These are phyloP conservation scores for Sporopachydermia cereana DNA, from an alignment of 1,139 yeast species.

Conservation along the genomic window DNA sequence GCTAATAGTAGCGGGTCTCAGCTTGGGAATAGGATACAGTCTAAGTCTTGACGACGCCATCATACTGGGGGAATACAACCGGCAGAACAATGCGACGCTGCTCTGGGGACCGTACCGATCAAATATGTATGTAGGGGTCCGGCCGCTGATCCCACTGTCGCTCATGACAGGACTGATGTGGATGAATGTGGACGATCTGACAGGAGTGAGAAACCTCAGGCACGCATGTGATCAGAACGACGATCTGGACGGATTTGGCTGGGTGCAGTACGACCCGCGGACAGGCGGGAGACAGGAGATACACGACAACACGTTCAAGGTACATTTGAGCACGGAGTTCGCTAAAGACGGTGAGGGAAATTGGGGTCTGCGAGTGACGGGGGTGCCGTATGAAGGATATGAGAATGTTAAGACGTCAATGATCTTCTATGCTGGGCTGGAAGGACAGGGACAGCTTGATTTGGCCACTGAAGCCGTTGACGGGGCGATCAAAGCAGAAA, in stretches of 20 bases:
- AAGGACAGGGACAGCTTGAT: constrained; percentile 34
- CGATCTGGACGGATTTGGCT: constrained; percentile 64
- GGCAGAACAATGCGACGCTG: constrained; percentile 32
- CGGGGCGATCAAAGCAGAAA: constrained; percentile 19
- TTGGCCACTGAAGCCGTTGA: constrained; percentile 18
- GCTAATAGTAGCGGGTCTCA: no score
- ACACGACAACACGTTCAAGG: constrained; percentile 50
- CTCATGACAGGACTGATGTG: constrained; percentile 79
- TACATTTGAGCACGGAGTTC: constrained; percentile 59
- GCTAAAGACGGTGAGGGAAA: constrained; percentile 58
- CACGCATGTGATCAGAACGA: constrained; percentile 75
- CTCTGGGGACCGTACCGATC: constrained; percentile 94
- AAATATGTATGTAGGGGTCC: constrained; percentile 71
- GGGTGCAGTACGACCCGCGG: constrained; percentile 83
- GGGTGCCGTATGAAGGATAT: constrained; percentile 43
- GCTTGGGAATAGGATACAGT: no score
- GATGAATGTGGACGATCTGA: constrained; percentile 57
- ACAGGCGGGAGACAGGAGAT: constrained; percentile 75
- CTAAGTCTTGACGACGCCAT: constrained; percentile 8
- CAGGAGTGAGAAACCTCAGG: constrained; percentile 51
- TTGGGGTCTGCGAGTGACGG: constrained; percentile 67
- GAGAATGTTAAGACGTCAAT: constrained; percentile 46
- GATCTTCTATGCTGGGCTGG: constrained; percentile 69
- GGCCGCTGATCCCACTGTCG: constrained; percentile 73
- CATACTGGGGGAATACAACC: constrained; percentile 19